phyloP scores from a whole-genome alignment of 768 basidiomycete genomes.

The Tricholoma matsutake region DNA sequence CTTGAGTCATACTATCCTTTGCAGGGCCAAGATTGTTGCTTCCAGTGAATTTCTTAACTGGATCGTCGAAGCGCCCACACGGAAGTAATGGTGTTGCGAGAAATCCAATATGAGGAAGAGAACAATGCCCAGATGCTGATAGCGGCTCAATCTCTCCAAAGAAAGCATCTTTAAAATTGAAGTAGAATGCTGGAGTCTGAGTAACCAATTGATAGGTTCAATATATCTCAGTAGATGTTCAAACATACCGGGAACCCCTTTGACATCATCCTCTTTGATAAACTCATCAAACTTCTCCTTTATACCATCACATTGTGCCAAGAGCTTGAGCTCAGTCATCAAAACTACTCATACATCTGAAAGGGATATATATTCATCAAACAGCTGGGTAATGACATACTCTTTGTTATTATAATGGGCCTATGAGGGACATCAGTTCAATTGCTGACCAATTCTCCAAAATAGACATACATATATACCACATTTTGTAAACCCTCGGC shows the following conservation, averaged over 20 bases:
- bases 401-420: constrained; percentile 7
- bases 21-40: background rate
- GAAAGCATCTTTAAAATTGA: background rate
- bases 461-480: constrained; percentile 9
- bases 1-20: background rate
- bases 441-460: background rate
- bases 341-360: background rate
- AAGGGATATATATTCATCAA: constrained; percentile 3
- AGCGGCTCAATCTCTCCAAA: background rate
- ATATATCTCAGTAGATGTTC: background rate
- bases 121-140: background rate
- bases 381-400: constrained; percentile 7
- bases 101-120: background rate
- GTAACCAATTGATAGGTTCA: background rate
- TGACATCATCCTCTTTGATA: background rate
- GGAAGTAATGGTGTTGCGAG: background rate
- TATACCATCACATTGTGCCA: background rate
- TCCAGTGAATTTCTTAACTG: background rate
- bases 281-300: background rate
- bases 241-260: background rate
- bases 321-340: background rate
- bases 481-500: constrained; percentile 8
- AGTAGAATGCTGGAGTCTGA: background rate
- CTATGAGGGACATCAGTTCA: background rate
- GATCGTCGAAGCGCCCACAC: background rate